Conservation (phyloP, 139 green algal genomes). For the Micractinium sp. region DNA sequence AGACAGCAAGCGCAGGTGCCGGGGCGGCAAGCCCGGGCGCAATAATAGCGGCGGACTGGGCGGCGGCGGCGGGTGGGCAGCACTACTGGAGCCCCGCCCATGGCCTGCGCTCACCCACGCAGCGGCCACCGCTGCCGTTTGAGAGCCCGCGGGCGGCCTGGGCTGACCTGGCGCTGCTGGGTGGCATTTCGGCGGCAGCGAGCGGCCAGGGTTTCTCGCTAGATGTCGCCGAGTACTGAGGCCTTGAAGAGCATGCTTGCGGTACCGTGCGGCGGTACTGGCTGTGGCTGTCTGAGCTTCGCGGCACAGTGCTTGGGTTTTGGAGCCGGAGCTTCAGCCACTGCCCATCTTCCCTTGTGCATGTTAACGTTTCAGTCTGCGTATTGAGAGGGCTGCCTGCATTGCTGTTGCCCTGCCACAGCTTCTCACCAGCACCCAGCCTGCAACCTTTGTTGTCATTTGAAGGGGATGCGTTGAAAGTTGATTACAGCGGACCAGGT, state of each 20-base stretch:
- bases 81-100: no score
- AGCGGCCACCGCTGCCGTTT: background rate
- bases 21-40: background rate
- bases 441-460: no score
- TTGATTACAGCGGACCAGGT: no score
- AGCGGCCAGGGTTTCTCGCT: background rate
- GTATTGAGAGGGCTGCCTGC: no score
- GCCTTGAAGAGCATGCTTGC: no score
- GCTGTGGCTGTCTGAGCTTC: background rate
- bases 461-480: no score
- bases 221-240: conserved; percentile 15
- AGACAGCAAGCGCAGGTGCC: background rate
- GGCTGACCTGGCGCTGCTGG: conserved; percentile 15
- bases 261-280: background rate
- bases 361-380: no score
- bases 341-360: no score
- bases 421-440: no score
- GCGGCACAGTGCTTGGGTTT: no score
- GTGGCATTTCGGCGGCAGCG: background rate
- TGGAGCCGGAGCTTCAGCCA: no score
- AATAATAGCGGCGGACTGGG: background rate
- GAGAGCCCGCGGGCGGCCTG: background rate
- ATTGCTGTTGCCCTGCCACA: no score
- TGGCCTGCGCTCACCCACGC: background rate
- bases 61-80: background rate